Evolutionary conservation across 805 yeast species (phyloP), one percentile per base, ranked within the genome.

Genomic region (Metschnikowia orientalis): DNA sequence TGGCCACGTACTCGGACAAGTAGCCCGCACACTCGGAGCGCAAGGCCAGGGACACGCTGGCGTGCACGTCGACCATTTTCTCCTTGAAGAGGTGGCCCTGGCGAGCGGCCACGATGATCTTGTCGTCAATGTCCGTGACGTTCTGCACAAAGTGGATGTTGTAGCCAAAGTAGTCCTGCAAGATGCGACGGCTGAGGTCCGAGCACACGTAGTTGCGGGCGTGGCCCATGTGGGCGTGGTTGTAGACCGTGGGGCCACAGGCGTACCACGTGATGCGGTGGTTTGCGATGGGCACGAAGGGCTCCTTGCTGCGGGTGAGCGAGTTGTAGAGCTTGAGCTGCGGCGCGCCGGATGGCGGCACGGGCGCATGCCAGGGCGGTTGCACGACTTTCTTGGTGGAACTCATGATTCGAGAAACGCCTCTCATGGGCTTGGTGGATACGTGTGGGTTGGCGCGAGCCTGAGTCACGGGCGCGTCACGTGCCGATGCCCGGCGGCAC

Each of bases 161-260:
- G 61, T 86, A 92, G 13, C 95, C 95, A 60, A 92, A 92, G 59
- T 87, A 90, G 58, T 90, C 86, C 57, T 81, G 87, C 44, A 92
- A 56, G 31, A 92, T 75, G 47, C 98, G 74, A 57, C 98, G 78
- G 56, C 88, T 84, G 54, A 92, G 87, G 58, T 92, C 98, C 33
- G 84, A 85, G 7, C 95, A 77, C 30, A 92, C 97, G 53, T 92
- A 92, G 62, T 92, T 92, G 59, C 98, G 73, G 9, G 98, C 98
- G 58, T 92, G 98, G 14, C 98, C 98, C 97, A 92, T 88, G 55
- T 92, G 98, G 32, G 89, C 77, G 20, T 92, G 78, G 60, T 92
- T 95, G 54, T 92, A 92, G 10, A 92, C 98, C 0, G 98, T 92
- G 8, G 98, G 98, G 5, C 98, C 98, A 72, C 98, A 92, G 37